phyloP scores from a whole-genome alignment of 805 yeast species.

The Lachancea lanzarotensis region DNA sequence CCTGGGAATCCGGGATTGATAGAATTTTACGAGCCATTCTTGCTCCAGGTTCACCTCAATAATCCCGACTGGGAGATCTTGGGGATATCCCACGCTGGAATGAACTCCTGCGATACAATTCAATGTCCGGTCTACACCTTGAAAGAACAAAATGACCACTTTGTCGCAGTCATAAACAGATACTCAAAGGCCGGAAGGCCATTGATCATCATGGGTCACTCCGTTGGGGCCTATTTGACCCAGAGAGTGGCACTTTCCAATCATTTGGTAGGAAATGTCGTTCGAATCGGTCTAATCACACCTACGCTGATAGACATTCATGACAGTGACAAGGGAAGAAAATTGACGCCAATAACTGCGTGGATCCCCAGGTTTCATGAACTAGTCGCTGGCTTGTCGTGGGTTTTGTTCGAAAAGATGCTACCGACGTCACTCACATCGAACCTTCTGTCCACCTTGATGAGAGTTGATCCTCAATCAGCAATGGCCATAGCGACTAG shows the following conservation, averaged over 20 bases:
- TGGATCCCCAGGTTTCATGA: constrained; percentile 27
- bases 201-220: constrained; percentile 51
- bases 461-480: constrained; percentile 19
- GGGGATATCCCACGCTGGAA: constrained; percentile 65
- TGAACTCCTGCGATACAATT: constrained; percentile 22
- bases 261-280: constrained; percentile 25
- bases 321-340: constrained; percentile 36
- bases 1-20: constrained; percentile 79
- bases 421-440: constrained; percentile 26
- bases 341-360: constrained; percentile 25
- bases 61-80: constrained; percentile 46
- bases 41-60: constrained; percentile 37
- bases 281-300: constrained; percentile 53
- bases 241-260: constrained; percentile 43
- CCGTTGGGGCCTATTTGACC: constrained; percentile 60
- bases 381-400: constrained; percentile 26
- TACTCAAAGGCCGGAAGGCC: constrained; percentile 18
- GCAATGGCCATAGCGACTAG: constrained; percentile 37
- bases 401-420: constrained; percentile 19
- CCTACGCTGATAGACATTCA: constrained; percentile 66
- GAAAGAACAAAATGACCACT: constrained; percentile 54
- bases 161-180: constrained; percentile 42
- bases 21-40: constrained; percentile 54
- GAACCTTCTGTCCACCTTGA: constrained; percentile 23
- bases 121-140: constrained; percentile 34